A percentile compares a stretch with the other conserved stretches of the same genome.
phyloP scores from a whole-genome alignment of 2,329 filamentous ascomycete genomes.

The Colletotrichum musicola region DNA sequence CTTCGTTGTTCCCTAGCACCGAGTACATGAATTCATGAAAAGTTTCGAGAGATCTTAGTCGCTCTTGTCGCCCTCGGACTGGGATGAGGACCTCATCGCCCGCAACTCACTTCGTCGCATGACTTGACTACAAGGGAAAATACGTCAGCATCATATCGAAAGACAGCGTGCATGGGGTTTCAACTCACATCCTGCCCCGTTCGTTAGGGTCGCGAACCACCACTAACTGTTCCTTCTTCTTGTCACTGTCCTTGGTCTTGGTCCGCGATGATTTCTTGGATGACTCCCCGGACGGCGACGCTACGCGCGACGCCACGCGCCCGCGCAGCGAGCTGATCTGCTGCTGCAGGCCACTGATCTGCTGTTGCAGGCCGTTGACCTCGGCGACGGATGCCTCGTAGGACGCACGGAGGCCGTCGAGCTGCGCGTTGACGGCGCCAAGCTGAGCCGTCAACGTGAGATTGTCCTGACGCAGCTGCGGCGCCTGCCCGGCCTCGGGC shows the following conservation, averaged over 20 bases:
- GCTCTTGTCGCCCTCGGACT: conserved; percentile 37
- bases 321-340: conserved; percentile 35
- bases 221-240: conserved; percentile 40
- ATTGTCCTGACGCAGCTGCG: conserved; percentile 38
- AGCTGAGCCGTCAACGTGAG: conserved; percentile 31
- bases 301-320: conserved; percentile 28
- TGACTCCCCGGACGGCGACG: conserved; percentile 33
- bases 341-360: conserved; percentile 34
- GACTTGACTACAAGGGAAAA: conserved; percentile 24
- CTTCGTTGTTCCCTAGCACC: conserved; percentile 6
- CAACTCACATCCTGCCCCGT: conserved; percentile 38
- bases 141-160: conserved; percentile 15
- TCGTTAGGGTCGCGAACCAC: conserved; percentile 39
- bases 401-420: conserved; percentile 33
- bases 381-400: conserved; percentile 36
- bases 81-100: conserved; percentile 29
- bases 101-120: conserved; percentile 38
- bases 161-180: neutral
- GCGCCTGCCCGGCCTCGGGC: conserved; percentile 23
- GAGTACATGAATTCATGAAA: neutral
- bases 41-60: neutral
- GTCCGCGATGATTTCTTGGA: conserved; percentile 26
- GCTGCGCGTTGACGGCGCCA: conserved; percentile 34
- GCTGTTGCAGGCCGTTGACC: conserved; percentile 30
- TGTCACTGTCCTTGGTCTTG: conserved; percentile 36